Conservation (phyloP, 805 yeast genomes). For the Huiozyma naganishii region DNA sequence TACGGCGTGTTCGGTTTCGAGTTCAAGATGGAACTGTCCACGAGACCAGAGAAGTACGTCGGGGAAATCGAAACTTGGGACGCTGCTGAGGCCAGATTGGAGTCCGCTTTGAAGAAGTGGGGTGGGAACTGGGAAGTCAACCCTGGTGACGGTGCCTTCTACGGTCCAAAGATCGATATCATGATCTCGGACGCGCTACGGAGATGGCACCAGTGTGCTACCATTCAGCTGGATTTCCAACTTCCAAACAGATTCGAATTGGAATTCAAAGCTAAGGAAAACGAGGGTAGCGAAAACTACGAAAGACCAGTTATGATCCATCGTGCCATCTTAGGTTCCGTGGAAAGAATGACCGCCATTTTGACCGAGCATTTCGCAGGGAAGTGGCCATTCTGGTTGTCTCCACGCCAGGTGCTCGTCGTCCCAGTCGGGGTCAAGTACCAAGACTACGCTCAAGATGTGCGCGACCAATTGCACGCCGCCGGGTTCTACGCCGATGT, state of each 20-base stretch:
- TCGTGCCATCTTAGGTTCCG: slow-evolving; percentile 96
- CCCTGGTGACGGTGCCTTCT: slow-evolving; percentile 96
- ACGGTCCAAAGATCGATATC: slow-evolving; percentile 93
- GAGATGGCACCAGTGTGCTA: slow-evolving; percentile 99
- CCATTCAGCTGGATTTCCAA: slow-evolving; percentile 98
- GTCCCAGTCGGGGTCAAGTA: slow-evolving; percentile 95
- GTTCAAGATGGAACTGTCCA: slow-evolving; percentile 92
- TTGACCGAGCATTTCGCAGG: slow-evolving; percentile 97
- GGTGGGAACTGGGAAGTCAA: slow-evolving; percentile 90
- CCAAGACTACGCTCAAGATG: slow-evolving; percentile 78
- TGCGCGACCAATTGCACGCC: slow-evolving; percentile 55
- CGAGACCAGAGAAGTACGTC: slow-evolving; percentile 93
- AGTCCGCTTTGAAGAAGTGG: slow-evolving; percentile 70
- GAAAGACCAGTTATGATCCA: slow-evolving; percentile 98
- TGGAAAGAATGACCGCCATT: slow-evolving; percentile 98
- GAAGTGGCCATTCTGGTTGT: slow-evolving; percentile 99
- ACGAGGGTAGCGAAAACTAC: slow-evolving; percentile 37
- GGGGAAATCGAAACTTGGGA: slow-evolving; percentile 95
- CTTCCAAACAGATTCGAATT: slow-evolving; percentile 88
- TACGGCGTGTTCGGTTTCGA: slow-evolving; percentile 92
- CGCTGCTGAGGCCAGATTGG: slow-evolving; percentile 77
- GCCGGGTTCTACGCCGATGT: slow-evolving; percentile 86
- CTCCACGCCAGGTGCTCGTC: slow-evolving; percentile 96
- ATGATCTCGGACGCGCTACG: slow-evolving; percentile 87
- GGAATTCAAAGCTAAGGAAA: slow-evolving; percentile 68